phyloP scores from a whole-genome alignment of 768 basidiomycete genomes.

The Leccinum arenicola region DNA sequence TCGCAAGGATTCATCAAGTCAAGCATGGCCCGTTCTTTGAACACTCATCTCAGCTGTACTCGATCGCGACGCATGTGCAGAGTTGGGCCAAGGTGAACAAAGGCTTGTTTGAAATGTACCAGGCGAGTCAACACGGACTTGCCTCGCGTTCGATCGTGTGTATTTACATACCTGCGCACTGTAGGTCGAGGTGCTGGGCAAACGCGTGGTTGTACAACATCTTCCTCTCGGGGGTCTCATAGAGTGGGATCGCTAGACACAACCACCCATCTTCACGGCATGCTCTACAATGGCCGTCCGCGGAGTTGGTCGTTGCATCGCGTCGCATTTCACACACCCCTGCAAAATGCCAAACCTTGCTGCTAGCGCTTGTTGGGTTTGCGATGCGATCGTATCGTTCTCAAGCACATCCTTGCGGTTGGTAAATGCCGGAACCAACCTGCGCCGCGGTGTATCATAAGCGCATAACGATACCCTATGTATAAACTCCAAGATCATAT shows the following conservation, averaged over 20 bases:
- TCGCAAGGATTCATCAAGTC: slow-evolving; percentile 75
- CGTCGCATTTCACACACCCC: slow-evolving; percentile 17
- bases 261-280: not conserved
- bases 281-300: slow-evolving; percentile 8
- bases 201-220: slow-evolving; percentile 96
- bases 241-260: slow-evolving; percentile 50
- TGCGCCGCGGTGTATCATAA: not conserved
- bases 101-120: slow-evolving; percentile 95
- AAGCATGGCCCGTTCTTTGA: slow-evolving; percentile 90
- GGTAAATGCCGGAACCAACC: slow-evolving; percentile 1
- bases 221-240: slow-evolving; percentile 81
- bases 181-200: slow-evolving; percentile 87
- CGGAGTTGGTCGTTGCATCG: slow-evolving; percentile 15
- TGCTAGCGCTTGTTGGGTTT: not conserved
- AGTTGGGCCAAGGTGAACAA: slow-evolving; percentile 88
- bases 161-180: slow-evolving; percentile 4
- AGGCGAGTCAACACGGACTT: slow-evolving; percentile 42
- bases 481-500: not conserved
- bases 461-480: not conserved
- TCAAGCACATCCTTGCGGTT: slow-evolving; percentile 2
- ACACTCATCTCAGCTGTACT: slow-evolving; percentile 86
- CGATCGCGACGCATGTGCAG: slow-evolving; percentile 85
- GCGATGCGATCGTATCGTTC: slow-evolving; percentile 1
- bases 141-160: not conserved
- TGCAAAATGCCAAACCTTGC: slow-evolving; percentile 8